A percentile compares a stretch with the other conserved stretches of the same genome.
These are phyloP conservation scores for Tolypocladium pustulatum DNA, from an alignment of 2,329 filamentous ascomycete species.

Conservation along the genomic window DNA sequence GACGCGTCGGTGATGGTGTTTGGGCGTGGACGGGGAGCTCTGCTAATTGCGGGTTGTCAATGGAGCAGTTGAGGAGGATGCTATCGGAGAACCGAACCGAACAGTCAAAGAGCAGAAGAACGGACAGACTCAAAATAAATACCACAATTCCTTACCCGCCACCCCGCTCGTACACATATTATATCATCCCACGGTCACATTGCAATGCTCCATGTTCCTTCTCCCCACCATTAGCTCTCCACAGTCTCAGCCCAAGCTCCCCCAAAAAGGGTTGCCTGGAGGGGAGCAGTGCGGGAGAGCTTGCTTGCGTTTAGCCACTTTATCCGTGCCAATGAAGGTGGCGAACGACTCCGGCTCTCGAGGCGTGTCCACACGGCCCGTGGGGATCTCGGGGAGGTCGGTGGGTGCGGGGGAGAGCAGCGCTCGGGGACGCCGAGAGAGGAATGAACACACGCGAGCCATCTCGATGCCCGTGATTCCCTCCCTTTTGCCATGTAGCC, in stretches of 20 bases:
- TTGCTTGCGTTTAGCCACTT: not conserved
- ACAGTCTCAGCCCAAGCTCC: not conserved
- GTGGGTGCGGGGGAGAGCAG: not conserved
- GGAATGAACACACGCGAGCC: too few species aligned
- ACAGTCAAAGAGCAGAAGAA: not conserved
- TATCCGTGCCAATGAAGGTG: conserved; percentile 4
- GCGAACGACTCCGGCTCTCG: not conserved
- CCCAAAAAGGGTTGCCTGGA: not conserved
- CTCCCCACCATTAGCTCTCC: not conserved
- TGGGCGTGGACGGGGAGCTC: not conserved
- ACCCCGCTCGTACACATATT: not conserved
- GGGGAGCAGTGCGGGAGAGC: not conserved
- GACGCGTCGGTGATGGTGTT: not conserved
- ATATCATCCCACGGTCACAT: not conserved
- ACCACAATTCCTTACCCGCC: not conserved
- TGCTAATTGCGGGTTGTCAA: not conserved
- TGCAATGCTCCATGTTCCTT: not conserved
- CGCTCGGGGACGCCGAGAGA: too few species aligned
- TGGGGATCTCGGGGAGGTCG: not conserved
- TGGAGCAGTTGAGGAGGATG: not conserved
- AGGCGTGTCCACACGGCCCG: not conserved
- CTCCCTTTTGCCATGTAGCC: not conserved
- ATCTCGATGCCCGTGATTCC: not conserved
- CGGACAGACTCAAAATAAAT: not conserved
- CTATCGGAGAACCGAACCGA: not conserved